These are phyloP conservation scores for Penicillium macrosclerotiorum DNA, from an alignment of 495 filamentous ascomycete genomes.

Conservation along the genomic window DNA sequence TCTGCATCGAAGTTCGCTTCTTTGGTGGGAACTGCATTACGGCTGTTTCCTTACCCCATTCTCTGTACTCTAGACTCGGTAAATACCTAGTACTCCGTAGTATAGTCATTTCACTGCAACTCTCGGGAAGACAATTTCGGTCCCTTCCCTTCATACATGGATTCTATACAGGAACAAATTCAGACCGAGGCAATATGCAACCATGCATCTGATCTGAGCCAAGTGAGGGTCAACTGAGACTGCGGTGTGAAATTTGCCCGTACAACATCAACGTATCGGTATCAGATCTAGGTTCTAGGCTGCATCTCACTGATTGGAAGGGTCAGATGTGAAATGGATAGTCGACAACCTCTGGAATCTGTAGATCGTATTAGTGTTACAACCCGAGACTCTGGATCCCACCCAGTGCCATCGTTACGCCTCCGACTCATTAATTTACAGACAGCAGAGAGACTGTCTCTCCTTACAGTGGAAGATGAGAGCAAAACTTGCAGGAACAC, in stretches of 20 bases:
- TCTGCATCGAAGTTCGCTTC: neutral
- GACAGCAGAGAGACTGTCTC: neutral
- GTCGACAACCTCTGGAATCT: constrained; percentile 1
- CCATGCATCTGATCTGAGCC: too few relatives aligned
- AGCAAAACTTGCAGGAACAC: neutral
- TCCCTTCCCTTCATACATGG: too few relatives aligned
- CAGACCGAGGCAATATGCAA: too few relatives aligned
- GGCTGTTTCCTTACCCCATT: neutral
- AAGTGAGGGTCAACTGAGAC: neutral
- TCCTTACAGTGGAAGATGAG: constrained; percentile 8
- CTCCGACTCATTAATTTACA: neutral
- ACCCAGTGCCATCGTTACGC: neutral
- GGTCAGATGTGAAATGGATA: neutral
- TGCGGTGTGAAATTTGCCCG: neutral
- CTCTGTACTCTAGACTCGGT: too few relatives aligned
- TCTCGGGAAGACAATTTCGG: too few relatives aligned
- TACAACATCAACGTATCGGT: neutral
- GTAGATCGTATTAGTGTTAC: constrained; percentile 8
- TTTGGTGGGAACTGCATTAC: constrained; percentile 1
- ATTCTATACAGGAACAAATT: too few relatives aligned
- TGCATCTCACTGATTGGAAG: constrained; percentile 2
- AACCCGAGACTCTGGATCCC: neutral
- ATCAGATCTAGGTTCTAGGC: neutral
- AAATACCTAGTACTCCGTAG: constrained; percentile 6
- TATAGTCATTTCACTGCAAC: constrained; percentile 12